Evolutionary conservation across 2,329 filamentous ascomycete genomes (phyloP).

Genomic region (Orbilia blumenaviensis): DNA sequence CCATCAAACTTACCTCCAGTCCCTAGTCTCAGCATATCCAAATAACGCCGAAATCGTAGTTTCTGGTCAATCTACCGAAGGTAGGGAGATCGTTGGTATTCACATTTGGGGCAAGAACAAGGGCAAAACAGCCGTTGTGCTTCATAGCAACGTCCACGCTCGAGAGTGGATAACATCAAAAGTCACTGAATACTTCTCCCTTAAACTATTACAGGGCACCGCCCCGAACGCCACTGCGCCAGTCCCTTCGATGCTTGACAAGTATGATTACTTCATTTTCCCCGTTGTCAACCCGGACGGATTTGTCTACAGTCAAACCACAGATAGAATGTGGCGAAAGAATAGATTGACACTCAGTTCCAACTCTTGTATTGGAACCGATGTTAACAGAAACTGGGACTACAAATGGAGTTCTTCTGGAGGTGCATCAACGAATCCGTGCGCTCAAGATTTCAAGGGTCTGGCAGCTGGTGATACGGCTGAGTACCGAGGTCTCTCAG

Average conservation of each 20-base stretch:
- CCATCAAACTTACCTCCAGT: slow-evolving; percentile 65
- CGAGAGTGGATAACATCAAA: slow-evolving; percentile 70
- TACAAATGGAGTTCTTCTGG: slow-evolving; percentile 64
- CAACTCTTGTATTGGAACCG: slow-evolving; percentile 64
- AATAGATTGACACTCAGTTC: slow-evolving; percentile 64
- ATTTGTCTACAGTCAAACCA: slow-evolving; percentile 69
- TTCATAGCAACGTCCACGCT: slow-evolving; percentile 70
- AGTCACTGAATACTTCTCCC: slow-evolving; percentile 67
- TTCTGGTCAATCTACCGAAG: slow-evolving; percentile 64
- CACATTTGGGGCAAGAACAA: slow-evolving; percentile 65
- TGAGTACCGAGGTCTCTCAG: slow-evolving; percentile 66
- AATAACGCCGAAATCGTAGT: slow-evolving; percentile 65
- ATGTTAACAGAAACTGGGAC: slow-evolving; percentile 71
- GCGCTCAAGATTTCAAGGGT: slow-evolving; percentile 66
- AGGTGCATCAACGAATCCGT: slow-evolving; percentile 67
- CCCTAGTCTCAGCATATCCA: slow-evolving; percentile 64
- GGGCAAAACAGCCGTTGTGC: slow-evolving; percentile 64
- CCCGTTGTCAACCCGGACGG: slow-evolving; percentile 72
- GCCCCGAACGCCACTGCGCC: slow-evolving; percentile 56
- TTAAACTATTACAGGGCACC: slow-evolving; percentile 65
- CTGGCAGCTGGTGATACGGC: slow-evolving; percentile 63
- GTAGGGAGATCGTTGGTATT: slow-evolving; percentile 63
- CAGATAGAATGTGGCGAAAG: slow-evolving; percentile 71
- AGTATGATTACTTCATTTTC: slow-evolving; percentile 73
- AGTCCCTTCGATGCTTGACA: slow-evolving; percentile 65